Base-by-base conservation (phyloP, 2,329 filamentous ascomycete species). In the Cadophora gregata region DNA sequence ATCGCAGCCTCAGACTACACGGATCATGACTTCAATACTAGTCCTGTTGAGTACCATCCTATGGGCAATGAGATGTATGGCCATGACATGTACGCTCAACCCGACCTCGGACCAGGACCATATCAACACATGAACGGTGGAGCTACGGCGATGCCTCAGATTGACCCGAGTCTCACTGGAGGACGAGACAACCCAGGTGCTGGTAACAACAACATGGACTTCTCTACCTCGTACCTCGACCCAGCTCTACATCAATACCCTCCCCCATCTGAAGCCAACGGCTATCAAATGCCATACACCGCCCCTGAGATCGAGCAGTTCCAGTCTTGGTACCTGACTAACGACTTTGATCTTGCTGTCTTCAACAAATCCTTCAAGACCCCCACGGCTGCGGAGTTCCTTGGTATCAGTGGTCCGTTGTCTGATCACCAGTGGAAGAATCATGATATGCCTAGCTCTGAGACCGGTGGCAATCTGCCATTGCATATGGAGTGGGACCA, bases 381-480 rank as follows among this genome's bases (percentile, higher is more conserved):
- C 10, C 59, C 59, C 36, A 62, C 59, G 12, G 47, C 59, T 50
- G 59, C 59, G 21, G 59, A 62, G 45, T 62, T 62, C 24, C 31
- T 62, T 19, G 47, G 59, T 27, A 36, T 38, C 14, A 38, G 29
- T 36, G 47, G 47, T 24, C 6, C 45, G 1, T 14, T 48, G 19
- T 29, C 48, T 21, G 59, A 38, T 16, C 42, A 21, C 12, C 38
- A 61, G 48, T 55, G 47, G 60, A 62, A 62, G 47, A 50, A 53
- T 55, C 48, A 62, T 50, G 60, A 62, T 36, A 62, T 62, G 31
- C 60, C 60, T 27, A 62, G 60, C 55, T 31, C 48, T 19, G 60
- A 62, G 33, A 62, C 45, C 2, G 60, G 60, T 19, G 60, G 38
- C 12, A 31, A 50, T 21, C 19, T 62, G n/a, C 55, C 60, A 16